Percentiles rank a stretch among this genome's conserved stretches.
phyloP scores from a whole-genome alignment of 2,329 filamentous ascomycete genomes.

The Penicillium decumbens region DNA sequence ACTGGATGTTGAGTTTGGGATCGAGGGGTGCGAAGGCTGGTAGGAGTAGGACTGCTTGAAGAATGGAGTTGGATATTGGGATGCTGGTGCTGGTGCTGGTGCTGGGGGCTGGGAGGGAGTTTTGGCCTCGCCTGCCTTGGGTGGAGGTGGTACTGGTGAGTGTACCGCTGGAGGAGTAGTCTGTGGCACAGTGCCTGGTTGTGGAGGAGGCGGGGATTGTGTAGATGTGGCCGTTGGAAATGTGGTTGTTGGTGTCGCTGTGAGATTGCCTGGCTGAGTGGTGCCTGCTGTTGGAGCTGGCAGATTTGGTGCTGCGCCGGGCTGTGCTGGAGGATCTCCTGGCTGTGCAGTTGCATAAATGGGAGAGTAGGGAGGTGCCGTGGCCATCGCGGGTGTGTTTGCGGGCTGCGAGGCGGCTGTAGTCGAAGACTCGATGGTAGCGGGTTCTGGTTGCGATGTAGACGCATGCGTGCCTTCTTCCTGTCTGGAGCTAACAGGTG shows the following conservation, averaged over 20 bases:
- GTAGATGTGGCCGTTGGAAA: constrained; percentile 17
- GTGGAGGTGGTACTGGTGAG: constrained; percentile 17
- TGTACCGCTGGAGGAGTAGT: constrained; percentile 3
- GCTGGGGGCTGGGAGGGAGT: background rate
- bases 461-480: constrained; percentile 15
- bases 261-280: constrained; percentile 4
- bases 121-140: constrained; percentile 15
- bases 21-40: constrained; percentile 3
- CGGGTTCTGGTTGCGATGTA: constrained; percentile 20
- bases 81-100: background rate
- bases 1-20: constrained; percentile 24
- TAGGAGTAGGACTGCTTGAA: constrained; percentile 17
- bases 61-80: constrained; percentile 29
- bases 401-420: constrained; percentile 10
- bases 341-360: constrained; percentile 24
- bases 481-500: constrained; percentile 25
- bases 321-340: constrained; percentile 28
- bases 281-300: constrained; percentile 25
- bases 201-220: constrained; percentile 39
- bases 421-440: constrained; percentile 17
- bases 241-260: constrained; percentile 26
- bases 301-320: constrained; percentile 40
- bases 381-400: constrained; percentile 20
- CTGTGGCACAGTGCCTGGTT: constrained; percentile 31
- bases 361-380: constrained; percentile 33